Conservation (phyloP, 257 asterid genomes). For the Primulina tabacum region DNA sequence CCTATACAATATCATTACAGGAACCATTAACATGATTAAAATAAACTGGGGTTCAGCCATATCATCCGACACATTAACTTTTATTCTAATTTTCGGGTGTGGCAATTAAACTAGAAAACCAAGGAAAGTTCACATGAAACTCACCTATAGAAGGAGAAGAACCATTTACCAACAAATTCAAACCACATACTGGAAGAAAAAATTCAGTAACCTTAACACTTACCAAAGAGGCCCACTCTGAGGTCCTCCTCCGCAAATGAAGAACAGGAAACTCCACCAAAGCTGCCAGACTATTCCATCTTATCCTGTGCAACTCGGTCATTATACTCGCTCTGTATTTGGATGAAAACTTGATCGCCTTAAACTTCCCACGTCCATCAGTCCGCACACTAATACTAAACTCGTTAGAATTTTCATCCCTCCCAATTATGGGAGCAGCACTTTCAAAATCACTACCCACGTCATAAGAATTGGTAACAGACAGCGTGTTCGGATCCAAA, state of each 20-base stretch:
- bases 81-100: conserved; percentile 12
- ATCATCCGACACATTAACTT: conserved; percentile 18
- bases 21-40: conserved; percentile 16
- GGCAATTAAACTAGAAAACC: conserved; percentile 13
- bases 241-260: conserved; percentile 76
- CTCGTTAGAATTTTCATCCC: conserved; percentile 78
- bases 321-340: conserved; percentile 75
- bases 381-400: conserved; percentile 79
- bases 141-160: conserved; percentile 10
- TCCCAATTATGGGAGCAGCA: conserved; percentile 78
- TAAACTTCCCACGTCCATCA: conserved; percentile 92
- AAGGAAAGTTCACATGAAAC: conserved; percentile 9
- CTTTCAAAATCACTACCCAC: conserved; percentile 81
- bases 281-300: conserved; percentile 67
- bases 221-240: conserved; percentile 85
- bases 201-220: conserved; percentile 26
- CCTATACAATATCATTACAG: not conserved
- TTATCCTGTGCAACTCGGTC: conserved; percentile 84
- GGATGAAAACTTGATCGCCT: conserved; percentile 76
- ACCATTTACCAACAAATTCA: not conserved
- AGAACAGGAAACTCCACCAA: conserved; percentile 78
- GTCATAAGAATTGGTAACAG: conserved; percentile 85
- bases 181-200: conserved; percentile 16
- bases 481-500: conserved; percentile 70
- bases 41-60: not conserved